Evolutionary conservation across 2,329 filamentous ascomycete species (phyloP).

Genomic region (Paecilomyces sp.): DNA sequence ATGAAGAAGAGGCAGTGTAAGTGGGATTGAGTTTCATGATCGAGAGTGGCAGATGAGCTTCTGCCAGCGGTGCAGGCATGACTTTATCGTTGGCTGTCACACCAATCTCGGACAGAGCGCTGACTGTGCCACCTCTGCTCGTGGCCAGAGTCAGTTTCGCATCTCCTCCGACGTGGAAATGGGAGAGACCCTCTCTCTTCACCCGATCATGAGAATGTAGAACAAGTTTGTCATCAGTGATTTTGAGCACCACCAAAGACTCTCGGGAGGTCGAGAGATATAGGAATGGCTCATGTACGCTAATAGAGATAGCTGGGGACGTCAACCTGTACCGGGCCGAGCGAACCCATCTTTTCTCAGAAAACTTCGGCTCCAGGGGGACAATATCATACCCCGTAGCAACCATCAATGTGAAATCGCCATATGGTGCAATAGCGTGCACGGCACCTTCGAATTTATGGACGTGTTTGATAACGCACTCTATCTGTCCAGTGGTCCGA

Average conservation of each 20-base stretch:
- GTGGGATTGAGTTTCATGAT: conserved; percentile 21
- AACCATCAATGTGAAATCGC: conserved; percentile 36
- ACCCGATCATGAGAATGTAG: conserved; percentile 27
- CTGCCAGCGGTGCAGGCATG: conserved; percentile 19
- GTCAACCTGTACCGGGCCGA: conserved; percentile 34
- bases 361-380: conserved; percentile 36
- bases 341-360: conserved; percentile 34
- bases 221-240: conserved; percentile 26
- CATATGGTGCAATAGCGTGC: conserved; percentile 51
- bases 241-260: conserved; percentile 44
- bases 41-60: conserved; percentile 28
- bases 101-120: conserved; percentile 24
- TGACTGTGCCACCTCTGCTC: conserved; percentile 46
- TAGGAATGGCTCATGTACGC: conserved; percentile 39
- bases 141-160: conserved; percentile 43
- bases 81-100: conserved; percentile 22
- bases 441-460: conserved; percentile 31
- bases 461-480: conserved; percentile 29
- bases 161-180: conserved; percentile 31
- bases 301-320: conserved; percentile 45
- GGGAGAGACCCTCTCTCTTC: conserved; percentile 24
- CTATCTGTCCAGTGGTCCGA: conserved; percentile 18
- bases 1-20: conserved; percentile 9
- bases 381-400: conserved; percentile 38
- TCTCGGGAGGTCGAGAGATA: conserved; percentile 50